These are phyloP conservation scores for Venturia nashicola DNA, from an alignment of 2,329 filamentous ascomycete species.

Conservation along the genomic window DNA sequence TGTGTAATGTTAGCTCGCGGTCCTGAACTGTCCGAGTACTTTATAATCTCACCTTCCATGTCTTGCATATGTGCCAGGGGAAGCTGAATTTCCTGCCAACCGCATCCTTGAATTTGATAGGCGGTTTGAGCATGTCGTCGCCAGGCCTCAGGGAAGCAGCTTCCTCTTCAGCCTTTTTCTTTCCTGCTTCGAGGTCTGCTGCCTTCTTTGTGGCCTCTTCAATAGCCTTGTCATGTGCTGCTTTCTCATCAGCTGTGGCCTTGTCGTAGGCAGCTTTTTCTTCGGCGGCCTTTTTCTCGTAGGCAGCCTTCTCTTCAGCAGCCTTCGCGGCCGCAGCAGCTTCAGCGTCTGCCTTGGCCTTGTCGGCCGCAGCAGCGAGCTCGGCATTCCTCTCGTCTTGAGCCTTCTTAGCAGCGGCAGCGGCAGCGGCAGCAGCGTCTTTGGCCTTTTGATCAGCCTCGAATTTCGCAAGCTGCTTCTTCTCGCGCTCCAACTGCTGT, in stretches of 20 bases:
- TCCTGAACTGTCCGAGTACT: not conserved
- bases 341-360: conserved; percentile 36
- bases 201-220: conserved; percentile 26
- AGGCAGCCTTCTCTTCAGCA: conserved; percentile 16
- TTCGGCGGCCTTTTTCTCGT: conserved; percentile 20
- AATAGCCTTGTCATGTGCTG: conserved; percentile 14
- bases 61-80: conserved; percentile 73
- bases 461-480: conserved; percentile 7
- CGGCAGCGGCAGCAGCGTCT: conserved; percentile 6
- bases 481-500: conserved; percentile 10
- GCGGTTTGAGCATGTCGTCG: conserved; percentile 51
- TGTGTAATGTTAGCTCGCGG: conserved; percentile 14
- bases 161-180: conserved; percentile 34
- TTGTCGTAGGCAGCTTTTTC: conserved; percentile 17
- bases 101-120: conserved; percentile 84
- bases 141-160: conserved; percentile 26
- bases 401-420: conserved; percentile 17
- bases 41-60: conserved; percentile 56
- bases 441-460: conserved; percentile 8
- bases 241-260: conserved; percentile 17
- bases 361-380: conserved; percentile 27
- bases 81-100: conserved; percentile 88
- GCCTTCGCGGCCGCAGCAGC: conserved; percentile 29
- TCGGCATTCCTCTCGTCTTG: conserved; percentile 23
- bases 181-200: conserved; percentile 34